Percentiles rank a stretch among this genome's conserved stretches.
Conservation (phyloP, 495 filamentous ascomycete species). For the Podospora australis region DNA sequence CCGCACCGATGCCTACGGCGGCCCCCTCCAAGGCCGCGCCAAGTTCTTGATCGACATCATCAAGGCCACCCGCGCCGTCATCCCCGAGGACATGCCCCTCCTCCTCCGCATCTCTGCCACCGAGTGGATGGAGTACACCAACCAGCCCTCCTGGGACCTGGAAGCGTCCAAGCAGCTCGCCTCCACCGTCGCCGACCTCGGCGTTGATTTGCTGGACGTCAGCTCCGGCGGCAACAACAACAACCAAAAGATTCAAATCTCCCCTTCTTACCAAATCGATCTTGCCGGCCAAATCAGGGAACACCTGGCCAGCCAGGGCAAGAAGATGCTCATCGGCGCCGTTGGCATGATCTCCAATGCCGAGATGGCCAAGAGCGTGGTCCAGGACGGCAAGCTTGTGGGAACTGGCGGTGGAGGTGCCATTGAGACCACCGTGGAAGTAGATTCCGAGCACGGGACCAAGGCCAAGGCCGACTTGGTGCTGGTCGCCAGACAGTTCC, state of each 20-base stretch:
- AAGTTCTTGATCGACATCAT: slow-evolving; percentile 43
- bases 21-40: slow-evolving; percentile 52
- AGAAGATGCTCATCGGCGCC: slow-evolving; percentile 57
- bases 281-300: slow-evolving; percentile 55
- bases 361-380: slow-evolving; percentile 50
- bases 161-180: slow-evolving; percentile 56
- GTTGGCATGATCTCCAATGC: slow-evolving; percentile 66
- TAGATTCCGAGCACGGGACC: slow-evolving; percentile 39
- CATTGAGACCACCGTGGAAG: slow-evolving; percentile 22
- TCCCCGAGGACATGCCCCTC: slow-evolving; percentile 57
- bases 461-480: slow-evolving; percentile 55
- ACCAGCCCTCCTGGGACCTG: slow-evolving; percentile 57
- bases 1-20: slow-evolving; percentile 51
- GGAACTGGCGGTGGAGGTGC: no score
- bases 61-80: slow-evolving; percentile 40
- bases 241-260: slow-evolving; percentile 51
- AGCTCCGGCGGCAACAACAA: slow-evolving; percentile 62
- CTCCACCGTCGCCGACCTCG: slow-evolving; percentile 54
- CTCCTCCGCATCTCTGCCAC: slow-evolving; percentile 64
- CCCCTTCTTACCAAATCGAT: slow-evolving; percentile 55
- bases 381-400: slow-evolving; percentile 40
- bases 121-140: slow-evolving; percentile 60
- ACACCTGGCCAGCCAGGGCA: slow-evolving; percentile 48
- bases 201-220: slow-evolving; percentile 72
- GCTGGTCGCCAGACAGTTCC: slow-evolving; percentile 57